phyloP scores from a whole-genome alignment of 495 filamentous ascomycete genomes.

The Saxophila tyrrhenica region DNA sequence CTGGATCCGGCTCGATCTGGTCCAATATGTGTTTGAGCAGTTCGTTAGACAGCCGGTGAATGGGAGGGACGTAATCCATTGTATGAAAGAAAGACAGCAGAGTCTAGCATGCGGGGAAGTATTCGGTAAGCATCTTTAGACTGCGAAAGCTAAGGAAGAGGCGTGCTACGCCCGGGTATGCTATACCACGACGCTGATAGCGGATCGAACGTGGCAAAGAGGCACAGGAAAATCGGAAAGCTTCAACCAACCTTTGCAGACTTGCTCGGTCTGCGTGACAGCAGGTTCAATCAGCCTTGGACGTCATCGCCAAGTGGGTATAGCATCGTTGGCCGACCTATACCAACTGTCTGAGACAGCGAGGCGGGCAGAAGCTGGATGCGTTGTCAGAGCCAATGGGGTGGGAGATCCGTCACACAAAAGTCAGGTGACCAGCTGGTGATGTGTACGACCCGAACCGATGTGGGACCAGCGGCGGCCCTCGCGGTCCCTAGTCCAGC shows the following conservation, averaged over 20 bases:
- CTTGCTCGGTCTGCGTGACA: background rate
- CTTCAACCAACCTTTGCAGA: background rate
- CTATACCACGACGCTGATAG: background rate
- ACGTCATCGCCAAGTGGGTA: slow-evolving; percentile 6
- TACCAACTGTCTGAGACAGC: background rate
- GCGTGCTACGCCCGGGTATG: background rate
- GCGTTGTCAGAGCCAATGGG: slow-evolving; percentile 1
- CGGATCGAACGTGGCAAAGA: background rate
- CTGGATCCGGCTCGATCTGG: slow-evolving; percentile 38
- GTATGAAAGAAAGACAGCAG: background rate
- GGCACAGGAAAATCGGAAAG: background rate
- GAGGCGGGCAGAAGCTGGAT: background rate
- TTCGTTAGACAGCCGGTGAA: slow-evolving; percentile 49
- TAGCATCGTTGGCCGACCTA: background rate
- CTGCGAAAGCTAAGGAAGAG: background rate
- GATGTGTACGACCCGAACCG: background rate
- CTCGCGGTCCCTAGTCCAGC: background rate
- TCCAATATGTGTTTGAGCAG: slow-evolving; percentile 49
- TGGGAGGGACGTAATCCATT: slow-evolving; percentile 9
- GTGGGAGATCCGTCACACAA: background rate
- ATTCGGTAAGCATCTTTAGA: background rate
- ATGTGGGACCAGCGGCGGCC: background rate
- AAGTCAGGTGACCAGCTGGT: background rate
- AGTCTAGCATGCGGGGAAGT: background rate
- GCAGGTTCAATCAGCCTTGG: background rate